A percentile compares a stretch with the other conserved stretches of the same genome.
Conservation (phyloP, 345 rosid species). For the Eucalyptus marginata region DNA sequence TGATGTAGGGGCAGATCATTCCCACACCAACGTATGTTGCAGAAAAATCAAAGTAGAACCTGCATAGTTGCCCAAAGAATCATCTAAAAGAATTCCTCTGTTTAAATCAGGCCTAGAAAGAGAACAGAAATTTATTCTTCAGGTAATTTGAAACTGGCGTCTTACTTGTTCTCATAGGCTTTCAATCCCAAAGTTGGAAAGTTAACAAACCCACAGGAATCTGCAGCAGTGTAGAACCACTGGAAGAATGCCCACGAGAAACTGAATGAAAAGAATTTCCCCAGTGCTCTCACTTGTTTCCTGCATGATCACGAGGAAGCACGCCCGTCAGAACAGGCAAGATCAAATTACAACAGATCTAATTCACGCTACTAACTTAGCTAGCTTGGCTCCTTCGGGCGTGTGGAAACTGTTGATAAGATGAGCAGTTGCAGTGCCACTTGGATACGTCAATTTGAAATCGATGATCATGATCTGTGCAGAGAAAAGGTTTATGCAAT, state of each 20-base stretch:
- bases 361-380: conserved; percentile 28
- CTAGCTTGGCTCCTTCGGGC: conserved; percentile 60
- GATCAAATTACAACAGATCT: background rate
- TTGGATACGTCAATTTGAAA: conserved; percentile 63
- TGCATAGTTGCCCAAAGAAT: conserved; percentile 7
- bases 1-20: conserved; percentile 74
- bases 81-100: background rate
- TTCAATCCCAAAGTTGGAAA: conserved; percentile 77
- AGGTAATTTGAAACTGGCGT: background rate
- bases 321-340: background rate
- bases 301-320: conserved; percentile 1
- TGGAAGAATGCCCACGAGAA: conserved; percentile 85
- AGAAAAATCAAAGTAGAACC: conserved; percentile 85
- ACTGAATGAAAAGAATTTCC: conserved; percentile 70
- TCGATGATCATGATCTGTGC: conserved; percentile 64
- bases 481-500: background rate
- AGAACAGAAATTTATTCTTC: background rate
- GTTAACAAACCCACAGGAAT: conserved; percentile 44
- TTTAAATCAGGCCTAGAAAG: too few species aligned
- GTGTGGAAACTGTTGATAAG: conserved; percentile 88
- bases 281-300: conserved; percentile 60
- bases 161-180: conserved; percentile 42
- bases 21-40: conserved; percentile 85
- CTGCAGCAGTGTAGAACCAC: conserved; percentile 71
- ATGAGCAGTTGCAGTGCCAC: conserved; percentile 80